Percentiles rank a stretch among this genome's conserved stretches.
These are phyloP conservation scores for Plasmodium fragile DNA, from an alignment of 169 alveolate genomes.

Conservation along the genomic window DNA sequence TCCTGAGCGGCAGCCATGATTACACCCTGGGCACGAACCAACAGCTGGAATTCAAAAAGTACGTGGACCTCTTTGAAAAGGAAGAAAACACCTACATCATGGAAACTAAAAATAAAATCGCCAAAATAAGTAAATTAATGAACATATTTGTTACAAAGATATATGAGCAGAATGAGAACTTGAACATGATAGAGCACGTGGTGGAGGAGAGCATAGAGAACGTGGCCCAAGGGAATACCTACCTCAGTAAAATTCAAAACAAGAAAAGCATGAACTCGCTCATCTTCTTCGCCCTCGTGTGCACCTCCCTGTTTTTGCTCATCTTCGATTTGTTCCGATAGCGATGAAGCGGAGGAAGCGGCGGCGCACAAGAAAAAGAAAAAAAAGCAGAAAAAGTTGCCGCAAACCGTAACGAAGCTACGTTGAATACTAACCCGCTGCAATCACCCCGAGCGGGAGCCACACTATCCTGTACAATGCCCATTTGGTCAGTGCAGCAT, in stretches of 20 bases:
- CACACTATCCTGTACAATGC: neutral
- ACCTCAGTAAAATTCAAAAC: conserved; percentile 49
- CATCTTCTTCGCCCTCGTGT: conserved; percentile 41
- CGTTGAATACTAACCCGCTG: neutral
- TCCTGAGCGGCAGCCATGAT: neutral
- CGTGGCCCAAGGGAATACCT: conserved; percentile 62
- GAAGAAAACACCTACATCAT: conserved; percentile 71
- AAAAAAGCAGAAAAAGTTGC: neutral
- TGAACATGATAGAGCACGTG: conserved; percentile 58
- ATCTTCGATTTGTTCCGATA: conserved; percentile 50
- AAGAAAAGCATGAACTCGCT: conserved; percentile 67
- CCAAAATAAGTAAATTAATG: conserved; percentile 70
- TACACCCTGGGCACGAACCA: conserved; percentile 6
- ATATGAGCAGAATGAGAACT: conserved; percentile 72
- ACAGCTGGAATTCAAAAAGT: conserved; percentile 55
- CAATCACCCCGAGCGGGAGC: neutral
- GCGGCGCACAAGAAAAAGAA: no score
- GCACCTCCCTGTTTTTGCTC: conserved; percentile 52
- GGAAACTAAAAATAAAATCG: conserved; percentile 68
- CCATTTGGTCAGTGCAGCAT: neutral
- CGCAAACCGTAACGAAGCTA: neutral
- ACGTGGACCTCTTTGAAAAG: conserved; percentile 64
- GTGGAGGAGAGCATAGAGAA: conserved; percentile 70
- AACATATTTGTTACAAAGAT: conserved; percentile 65
- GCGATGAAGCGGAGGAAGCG: neutral